These are phyloP conservation scores for Vigna hirtella DNA, from an alignment of 306 rosid genomes.

Conservation along the genomic window DNA sequence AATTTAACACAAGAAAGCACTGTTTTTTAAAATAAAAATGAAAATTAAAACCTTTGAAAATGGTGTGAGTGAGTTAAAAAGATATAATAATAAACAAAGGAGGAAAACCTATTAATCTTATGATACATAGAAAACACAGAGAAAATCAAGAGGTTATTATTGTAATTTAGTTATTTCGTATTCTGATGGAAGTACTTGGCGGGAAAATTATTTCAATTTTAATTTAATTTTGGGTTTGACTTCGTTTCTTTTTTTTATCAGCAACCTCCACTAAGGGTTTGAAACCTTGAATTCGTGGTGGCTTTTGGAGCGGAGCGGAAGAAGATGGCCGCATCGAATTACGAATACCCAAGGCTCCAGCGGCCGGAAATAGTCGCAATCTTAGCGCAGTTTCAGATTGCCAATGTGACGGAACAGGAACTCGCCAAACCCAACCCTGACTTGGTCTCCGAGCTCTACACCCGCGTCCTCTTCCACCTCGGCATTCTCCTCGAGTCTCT, in stretches of 20 bases:
- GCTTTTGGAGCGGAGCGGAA: not conserved
- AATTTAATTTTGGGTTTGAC: too few relatives aligned
- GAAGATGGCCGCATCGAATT: slow-evolving; percentile 62
- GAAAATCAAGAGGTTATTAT: too few relatives aligned
- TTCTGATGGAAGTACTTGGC: not conserved
- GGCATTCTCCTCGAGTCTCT: slow-evolving; percentile 49
- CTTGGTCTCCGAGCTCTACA: slow-evolving; percentile 64
- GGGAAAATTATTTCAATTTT: not conserved
- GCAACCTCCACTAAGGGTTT: not conserved
- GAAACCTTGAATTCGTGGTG: not conserved
- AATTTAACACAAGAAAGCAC: too few relatives aligned
- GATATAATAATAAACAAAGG: too few relatives aligned
- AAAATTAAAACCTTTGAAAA: too few relatives aligned
- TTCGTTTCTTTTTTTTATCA: too few relatives aligned
- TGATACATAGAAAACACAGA: too few relatives aligned
- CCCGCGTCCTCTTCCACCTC: slow-evolving; percentile 62
- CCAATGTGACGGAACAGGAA: slow-evolving; percentile 63
- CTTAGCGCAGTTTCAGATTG: slow-evolving; percentile 58
- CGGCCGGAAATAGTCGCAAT: slow-evolving; percentile 57
- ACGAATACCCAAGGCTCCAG: slow-evolving; percentile 64
- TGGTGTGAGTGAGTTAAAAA: too few relatives aligned
- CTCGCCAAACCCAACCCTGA: slow-evolving; percentile 59
- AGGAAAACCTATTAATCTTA: too few relatives aligned
- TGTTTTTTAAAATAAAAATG: too few relatives aligned
- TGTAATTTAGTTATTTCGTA: too few relatives aligned